These are phyloP conservation scores for Malassezia arunalokei DNA, from an alignment of 1,284 basidiomycete species.

Conservation along the genomic window DNA sequence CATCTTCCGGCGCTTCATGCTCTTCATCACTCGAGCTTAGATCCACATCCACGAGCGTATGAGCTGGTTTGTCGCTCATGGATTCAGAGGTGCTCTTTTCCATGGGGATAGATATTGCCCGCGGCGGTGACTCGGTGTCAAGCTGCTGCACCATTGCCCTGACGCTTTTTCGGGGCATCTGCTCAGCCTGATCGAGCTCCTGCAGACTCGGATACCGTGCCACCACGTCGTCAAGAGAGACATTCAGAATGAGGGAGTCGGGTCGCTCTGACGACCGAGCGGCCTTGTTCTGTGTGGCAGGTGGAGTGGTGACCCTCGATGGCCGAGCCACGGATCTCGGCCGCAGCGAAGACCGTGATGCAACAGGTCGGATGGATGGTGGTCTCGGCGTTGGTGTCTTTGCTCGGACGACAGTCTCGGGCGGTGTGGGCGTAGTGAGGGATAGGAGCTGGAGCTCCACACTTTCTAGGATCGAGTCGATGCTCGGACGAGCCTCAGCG, in stretches of 20 bases:
- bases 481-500: not conserved
- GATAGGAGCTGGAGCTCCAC: not conserved
- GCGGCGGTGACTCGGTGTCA: not conserved
- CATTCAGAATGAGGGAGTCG: slow-evolving; percentile 1
- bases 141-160: not conserved
- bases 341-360: too few relatives aligned
- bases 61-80: not conserved
- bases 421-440: not conserved
- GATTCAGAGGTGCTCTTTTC: not conserved
- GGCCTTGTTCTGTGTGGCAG: not conserved
- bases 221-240: not conserved
- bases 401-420: not conserved
- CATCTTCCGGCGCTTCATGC: slow-evolving; percentile 9
- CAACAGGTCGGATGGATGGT: not conserved
- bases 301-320: not conserved
- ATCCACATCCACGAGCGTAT: slow-evolving; percentile 1
- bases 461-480: not conserved
- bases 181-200: not conserved
- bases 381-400: not conserved
- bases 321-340: too few relatives aligned
- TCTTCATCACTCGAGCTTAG: slow-evolving; percentile 5
- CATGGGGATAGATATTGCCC: not conserved
- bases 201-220: slow-evolving; percentile 6
- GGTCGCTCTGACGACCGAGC: not conserved
- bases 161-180: not conserved